Evolutionary conservation across 1,284 basidiomycete genomes (phyloP).

Genomic region (Anthracocystis setariae): DNA sequence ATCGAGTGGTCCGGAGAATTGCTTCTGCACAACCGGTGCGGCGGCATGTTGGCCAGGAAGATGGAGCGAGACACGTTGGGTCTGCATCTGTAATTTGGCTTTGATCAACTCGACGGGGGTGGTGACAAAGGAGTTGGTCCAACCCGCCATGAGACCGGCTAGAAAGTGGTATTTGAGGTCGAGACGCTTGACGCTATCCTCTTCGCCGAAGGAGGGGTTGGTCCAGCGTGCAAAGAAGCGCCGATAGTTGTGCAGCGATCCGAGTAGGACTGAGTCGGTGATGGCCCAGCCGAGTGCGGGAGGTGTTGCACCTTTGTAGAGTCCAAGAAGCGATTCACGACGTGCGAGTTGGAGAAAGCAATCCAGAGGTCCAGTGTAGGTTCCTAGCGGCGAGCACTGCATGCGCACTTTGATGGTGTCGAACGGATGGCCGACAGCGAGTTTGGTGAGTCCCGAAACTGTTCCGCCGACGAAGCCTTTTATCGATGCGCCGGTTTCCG

Average conservation of each 20-base stretch:
- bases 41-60: constrained; percentile 8
- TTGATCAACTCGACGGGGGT: constrained; percentile 74
- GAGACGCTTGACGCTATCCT: constrained; percentile 36
- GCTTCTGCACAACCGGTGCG: constrained; percentile 1
- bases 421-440: constrained; percentile 69
- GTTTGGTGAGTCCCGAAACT: constrained; percentile 68
- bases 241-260: constrained; percentile 72
- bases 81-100: constrained; percentile 82
- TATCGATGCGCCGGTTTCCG: constrained; percentile 34
- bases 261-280: constrained; percentile 79
- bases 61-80: constrained; percentile 70
- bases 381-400: constrained; percentile 78
- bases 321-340: constrained; percentile 71
- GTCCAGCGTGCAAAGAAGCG: constrained; percentile 27
- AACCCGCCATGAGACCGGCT: constrained; percentile 79
- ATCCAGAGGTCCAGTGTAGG: constrained; percentile 76
- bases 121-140: constrained; percentile 76
- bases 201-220: constrained; percentile 16
- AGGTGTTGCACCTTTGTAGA: constrained; percentile 72
- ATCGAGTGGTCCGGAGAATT: constrained; percentile 66
- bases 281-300: constrained; percentile 81
- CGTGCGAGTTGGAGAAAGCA: constrained; percentile 75
- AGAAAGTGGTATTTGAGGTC: constrained; percentile 65
- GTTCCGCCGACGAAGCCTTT: constrained; percentile 69
- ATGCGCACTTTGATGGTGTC: constrained; percentile 81